phyloP scores from a whole-genome alignment of 768 basidiomycete genomes.

The Suillus subluteus region DNA sequence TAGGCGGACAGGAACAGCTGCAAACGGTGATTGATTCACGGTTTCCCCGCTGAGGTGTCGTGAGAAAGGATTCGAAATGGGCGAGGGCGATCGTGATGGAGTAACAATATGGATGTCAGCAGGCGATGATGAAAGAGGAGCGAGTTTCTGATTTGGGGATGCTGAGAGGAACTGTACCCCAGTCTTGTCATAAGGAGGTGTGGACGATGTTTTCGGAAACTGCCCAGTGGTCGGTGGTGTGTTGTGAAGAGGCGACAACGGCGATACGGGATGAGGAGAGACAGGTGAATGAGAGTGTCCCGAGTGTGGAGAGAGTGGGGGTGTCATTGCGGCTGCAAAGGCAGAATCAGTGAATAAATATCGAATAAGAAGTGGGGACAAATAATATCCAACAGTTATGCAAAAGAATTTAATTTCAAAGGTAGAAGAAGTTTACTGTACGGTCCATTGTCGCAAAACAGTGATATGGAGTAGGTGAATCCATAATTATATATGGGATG shows the following conservation, averaged over 20 bases:
- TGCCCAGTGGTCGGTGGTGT: constrained; percentile 19
- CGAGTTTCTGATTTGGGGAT: constrained; percentile 22
- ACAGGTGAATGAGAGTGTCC: constrained; percentile 36
- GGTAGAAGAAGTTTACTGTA: too few species aligned
- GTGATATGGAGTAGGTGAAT: background rate
- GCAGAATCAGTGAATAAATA: background rate
- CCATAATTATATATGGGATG: background rate
- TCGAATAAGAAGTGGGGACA: background rate
- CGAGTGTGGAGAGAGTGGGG: constrained; percentile 40
- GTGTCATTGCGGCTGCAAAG: constrained; percentile 31
- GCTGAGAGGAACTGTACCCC: constrained; percentile 12
- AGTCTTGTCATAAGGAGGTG: constrained; percentile 26
- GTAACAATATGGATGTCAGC: constrained; percentile 31
- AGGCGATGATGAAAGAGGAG: constrained; percentile 25
- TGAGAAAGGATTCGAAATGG: constrained; percentile 89
- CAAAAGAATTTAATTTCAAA: background rate
- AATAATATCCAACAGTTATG: background rate
- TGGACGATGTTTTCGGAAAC: constrained; percentile 17
- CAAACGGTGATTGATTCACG: constrained; percentile 25
- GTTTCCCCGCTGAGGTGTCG: constrained; percentile 84
- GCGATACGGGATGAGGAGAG: constrained; percentile 34
- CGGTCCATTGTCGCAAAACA: too few species aligned
- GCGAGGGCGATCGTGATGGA: constrained; percentile 34
- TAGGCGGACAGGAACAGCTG: constrained; percentile 38
- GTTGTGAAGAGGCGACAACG: constrained; percentile 22